These are phyloP conservation scores for Sporothrix inflata DNA, from an alignment of 2,329 filamentous ascomycete species.

Conservation along the genomic window DNA sequence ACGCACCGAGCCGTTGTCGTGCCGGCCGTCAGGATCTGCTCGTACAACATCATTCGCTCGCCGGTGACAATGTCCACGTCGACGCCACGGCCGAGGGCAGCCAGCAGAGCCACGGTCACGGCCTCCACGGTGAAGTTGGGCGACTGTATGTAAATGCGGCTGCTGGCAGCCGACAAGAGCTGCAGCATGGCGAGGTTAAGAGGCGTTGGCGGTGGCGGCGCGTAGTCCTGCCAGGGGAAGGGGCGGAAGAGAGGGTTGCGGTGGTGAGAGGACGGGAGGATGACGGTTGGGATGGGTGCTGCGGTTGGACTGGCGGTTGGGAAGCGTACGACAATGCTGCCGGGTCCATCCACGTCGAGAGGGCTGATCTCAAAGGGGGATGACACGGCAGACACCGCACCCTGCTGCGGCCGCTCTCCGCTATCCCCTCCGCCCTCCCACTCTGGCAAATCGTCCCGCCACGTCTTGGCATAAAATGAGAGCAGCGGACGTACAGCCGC, in stretches of 20 bases:
- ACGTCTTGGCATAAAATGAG: constrained; percentile 70
- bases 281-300: constrained; percentile 49
- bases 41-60: constrained; percentile 71
- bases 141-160: constrained; percentile 69
- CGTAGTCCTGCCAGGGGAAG: constrained; percentile 55
- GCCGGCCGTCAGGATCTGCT: constrained; percentile 79
- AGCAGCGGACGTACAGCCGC: constrained; percentile 64
- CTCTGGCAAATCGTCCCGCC: constrained; percentile 51
- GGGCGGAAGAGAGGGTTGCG: constrained; percentile 66
- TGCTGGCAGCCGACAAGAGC: constrained; percentile 61
- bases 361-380: constrained; percentile 8
- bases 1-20: constrained; percentile 72
- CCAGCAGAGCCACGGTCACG: constrained; percentile 63
- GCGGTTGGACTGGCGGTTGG: neutral
- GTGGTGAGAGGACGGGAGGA: constrained; percentile 76
- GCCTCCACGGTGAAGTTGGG: constrained; percentile 75
- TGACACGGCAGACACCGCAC: neutral
- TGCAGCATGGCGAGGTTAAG: constrained; percentile 68
- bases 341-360: constrained; percentile 31
- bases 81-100: constrained; percentile 67
- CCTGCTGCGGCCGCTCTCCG: neutral
- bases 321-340: constrained; percentile 31
- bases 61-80: constrained; percentile 70
- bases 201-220: constrained; percentile 58
- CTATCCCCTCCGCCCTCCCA: neutral